phyloP scores from a whole-genome alignment of 2,329 filamentous ascomycete species.

The Aspergillus versicolor region DNA sequence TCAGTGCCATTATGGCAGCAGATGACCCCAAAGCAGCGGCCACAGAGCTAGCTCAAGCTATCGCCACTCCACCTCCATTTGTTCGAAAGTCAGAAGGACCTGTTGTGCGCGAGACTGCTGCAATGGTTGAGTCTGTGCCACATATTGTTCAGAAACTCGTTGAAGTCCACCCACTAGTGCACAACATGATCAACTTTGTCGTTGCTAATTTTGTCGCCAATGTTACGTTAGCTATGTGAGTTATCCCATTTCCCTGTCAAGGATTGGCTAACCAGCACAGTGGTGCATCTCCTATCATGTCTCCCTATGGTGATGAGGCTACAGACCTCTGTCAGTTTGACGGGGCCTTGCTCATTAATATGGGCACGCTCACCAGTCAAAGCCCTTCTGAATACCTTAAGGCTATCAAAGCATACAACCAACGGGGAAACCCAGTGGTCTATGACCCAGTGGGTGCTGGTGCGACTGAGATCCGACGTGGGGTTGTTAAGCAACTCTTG shows the following conservation, averaged over 20 bases:
- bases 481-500: slow-evolving; percentile 70
- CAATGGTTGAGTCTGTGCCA: slow-evolving; percentile 38
- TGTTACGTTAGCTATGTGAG: slow-evolving; percentile 71
- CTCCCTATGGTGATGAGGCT: slow-evolving; percentile 80
- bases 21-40: slow-evolving; percentile 65
- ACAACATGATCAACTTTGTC: slow-evolving; percentile 97
- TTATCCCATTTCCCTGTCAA: not conserved
- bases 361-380: slow-evolving; percentile 84
- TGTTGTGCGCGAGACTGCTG: slow-evolving; percentile 26
- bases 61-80: slow-evolving; percentile 45
- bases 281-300: slow-evolving; percentile 92
- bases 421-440: slow-evolving; percentile 69
- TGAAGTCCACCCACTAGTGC: slow-evolving; percentile 68
- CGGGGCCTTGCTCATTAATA: slow-evolving; percentile 84
- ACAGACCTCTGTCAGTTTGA: slow-evolving; percentile 73
- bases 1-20: slow-evolving; percentile 82
- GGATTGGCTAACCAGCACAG: slow-evolving; percentile 29
- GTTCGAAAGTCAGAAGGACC: slow-evolving; percentile 30
- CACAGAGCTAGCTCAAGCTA: slow-evolving; percentile 55
- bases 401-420: slow-evolving; percentile 80
- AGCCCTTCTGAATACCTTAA: slow-evolving; percentile 69
- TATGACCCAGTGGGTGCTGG: slow-evolving; percentile 90
- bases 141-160: slow-evolving; percentile 62
- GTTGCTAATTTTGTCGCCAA: slow-evolving; percentile 96
- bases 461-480: slow-evolving; percentile 71